Base-by-base conservation (phyloP, 805 yeast species). In the Blastobotrys parvus region DNA sequence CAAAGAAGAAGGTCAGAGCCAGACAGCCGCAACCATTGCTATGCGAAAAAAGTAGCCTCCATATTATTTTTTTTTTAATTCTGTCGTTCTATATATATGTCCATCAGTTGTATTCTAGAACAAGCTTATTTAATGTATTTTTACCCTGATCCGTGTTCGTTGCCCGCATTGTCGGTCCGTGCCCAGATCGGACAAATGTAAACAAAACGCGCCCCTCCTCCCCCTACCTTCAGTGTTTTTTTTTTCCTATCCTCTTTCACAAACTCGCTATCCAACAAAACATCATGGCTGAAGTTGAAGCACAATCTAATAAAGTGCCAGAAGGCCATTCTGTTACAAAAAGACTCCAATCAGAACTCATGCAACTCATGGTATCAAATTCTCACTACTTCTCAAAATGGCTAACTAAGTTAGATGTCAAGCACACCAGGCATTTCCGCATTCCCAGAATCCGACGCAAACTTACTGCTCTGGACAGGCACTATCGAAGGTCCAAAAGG, bases 401-500 rank as follows among this genome's bases (percentile, higher is more conserved):
- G 29, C 31, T 35, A 15, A 23, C 44, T 25, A 27, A n/a, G 3
- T 30, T 25, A 58, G 68, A 70, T 70, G 70, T 60, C 70, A 17
- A 58, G 63, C 38, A 62, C 73, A 2, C 72, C 75, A 2, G 79
- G 80, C 2, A 60, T 75, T 22, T 64, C 72, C 27, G 78, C 80
- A 3, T 75, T 75, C 50, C 80, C 80, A 2, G 70, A 62, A 37
- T 61, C 71, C 16, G 80, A 75, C 50, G 58, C 73, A 7, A 68
- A 78, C 51, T 59, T 78, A 42, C 66, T 73, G 36, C 61, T 62
- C 39, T 77, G 83, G 83, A 70, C 71, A 1, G 82, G 78, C 22
- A 67, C 75, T 21, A 68, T 78, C 36, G 72, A 69, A 29, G 84
- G 84, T 1, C 80, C 81, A 3, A 52, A 54, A 16, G 81, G 65